Evolutionary conservation across 371 early-diverging fungal species (phyloP).

Genomic region (Parasitella parasitica): DNA sequence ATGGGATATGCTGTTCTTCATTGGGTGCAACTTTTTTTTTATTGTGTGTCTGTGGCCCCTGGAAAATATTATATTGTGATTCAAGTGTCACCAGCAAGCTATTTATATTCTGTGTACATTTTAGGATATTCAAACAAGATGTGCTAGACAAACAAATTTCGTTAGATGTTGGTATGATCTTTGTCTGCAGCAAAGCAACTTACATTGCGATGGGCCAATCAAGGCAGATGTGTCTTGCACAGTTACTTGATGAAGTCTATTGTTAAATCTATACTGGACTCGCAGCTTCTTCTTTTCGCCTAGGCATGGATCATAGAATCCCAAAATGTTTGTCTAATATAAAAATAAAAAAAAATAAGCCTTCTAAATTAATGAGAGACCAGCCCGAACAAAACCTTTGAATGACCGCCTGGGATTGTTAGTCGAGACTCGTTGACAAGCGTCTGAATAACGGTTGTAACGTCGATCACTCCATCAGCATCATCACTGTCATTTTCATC

Average conservation of each 20-base stretch:
- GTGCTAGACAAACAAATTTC: conserved; percentile 13
- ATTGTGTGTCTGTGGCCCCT: conserved; percentile 2
- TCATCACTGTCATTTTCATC: conserved; percentile 30
- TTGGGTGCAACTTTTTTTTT: not conserved
- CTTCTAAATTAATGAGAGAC: not conserved
- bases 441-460: conserved; percentile 81
- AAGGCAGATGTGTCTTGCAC: conserved; percentile 80
- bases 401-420: conserved; percentile 81
- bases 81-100: conserved; percentile 17
- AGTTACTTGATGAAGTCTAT: conserved; percentile 77
- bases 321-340: conserved; percentile 85
- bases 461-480: conserved; percentile 70
- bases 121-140: conserved; percentile 18
- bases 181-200: no score
- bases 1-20: not conserved
- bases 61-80: conserved; percentile 17
- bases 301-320: conserved; percentile 96
- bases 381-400: conserved; percentile 83
- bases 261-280: conserved; percentile 84
- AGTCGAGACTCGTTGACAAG: conserved; percentile 85
- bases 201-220: conserved; percentile 84
- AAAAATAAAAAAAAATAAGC: no score
- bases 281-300: conserved; percentile 82
- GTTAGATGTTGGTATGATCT: no score
- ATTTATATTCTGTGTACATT: conserved; percentile 13